phyloP scores from a whole-genome alignment of 345 rosid genomes.

The Draba incana region DNA sequence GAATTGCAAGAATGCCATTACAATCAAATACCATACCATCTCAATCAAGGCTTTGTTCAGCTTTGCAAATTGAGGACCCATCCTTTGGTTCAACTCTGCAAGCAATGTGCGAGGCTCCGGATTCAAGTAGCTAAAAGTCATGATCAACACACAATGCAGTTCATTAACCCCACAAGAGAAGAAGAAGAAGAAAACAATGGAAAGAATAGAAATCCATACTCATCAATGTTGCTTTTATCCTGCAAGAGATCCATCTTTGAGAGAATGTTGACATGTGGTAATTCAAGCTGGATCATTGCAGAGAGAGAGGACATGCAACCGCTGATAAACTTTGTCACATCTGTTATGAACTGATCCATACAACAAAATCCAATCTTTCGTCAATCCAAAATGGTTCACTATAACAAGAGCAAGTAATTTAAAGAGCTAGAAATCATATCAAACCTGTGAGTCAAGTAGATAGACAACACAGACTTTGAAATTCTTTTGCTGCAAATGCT shows the following conservation, averaged over 20 bases:
- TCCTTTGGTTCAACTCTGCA: constrained; percentile 70
- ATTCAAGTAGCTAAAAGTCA: constrained; percentile 63
- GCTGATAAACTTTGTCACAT: constrained; percentile 89
- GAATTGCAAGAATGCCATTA: not conserved
- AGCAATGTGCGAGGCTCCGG: constrained; percentile 74
- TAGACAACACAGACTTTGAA: constrained; percentile 85
- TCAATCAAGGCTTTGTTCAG: constrained; percentile 82
- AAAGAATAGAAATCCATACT: constrained; percentile 48
- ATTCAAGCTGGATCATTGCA: constrained; percentile 92
- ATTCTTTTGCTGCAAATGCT: constrained; percentile 79
- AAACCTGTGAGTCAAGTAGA: constrained; percentile 94
- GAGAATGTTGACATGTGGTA: constrained; percentile 88
- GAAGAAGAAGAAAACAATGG: not conserved
- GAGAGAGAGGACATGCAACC: constrained; percentile 98
- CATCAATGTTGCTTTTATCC: constrained; percentile 65
- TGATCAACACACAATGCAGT: constrained; percentile 4
- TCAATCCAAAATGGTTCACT: constrained; percentile 10
- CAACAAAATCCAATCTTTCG: constrained; percentile 20
- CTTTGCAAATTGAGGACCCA: constrained; percentile 83
- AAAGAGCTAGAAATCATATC: constrained; percentile 24
- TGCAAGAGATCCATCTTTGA: constrained; percentile 92
- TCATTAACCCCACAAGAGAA: constrained; percentile 2
- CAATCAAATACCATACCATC: constrained; percentile 47
- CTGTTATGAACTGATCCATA: constrained; percentile 69
- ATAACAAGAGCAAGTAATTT: not conserved